A percentile compares a stretch with the other conserved stretches of the same genome.
These are phyloP conservation scores for Zymoseptoria brevis DNA, from an alignment of 2,329 filamentous ascomycete genomes.

Conservation along the genomic window DNA sequence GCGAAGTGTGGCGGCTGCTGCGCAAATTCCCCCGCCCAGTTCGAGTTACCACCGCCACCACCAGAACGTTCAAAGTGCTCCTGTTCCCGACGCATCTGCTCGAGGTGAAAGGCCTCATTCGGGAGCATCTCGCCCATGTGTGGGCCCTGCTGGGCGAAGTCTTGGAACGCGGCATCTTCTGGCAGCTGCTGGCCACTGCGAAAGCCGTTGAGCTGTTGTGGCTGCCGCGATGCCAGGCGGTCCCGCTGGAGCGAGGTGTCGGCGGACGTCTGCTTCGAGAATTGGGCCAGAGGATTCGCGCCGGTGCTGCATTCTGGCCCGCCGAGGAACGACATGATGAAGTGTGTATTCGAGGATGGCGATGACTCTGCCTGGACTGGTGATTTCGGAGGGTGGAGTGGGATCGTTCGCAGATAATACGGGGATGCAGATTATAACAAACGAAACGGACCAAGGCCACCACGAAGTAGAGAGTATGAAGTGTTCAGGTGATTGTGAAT, in stretches of 20 bases:
- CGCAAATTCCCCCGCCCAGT: conserved; percentile 29
- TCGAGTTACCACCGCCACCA: conserved; percentile 19
- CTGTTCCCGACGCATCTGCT: conserved; percentile 57
- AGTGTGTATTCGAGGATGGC: not conserved
- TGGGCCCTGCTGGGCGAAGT: conserved; percentile 74
- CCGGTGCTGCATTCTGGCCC: conserved; percentile 95
- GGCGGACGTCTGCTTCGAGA: conserved; percentile 93
- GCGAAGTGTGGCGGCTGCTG: conserved; percentile 21
- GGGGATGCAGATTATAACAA: not conserved
- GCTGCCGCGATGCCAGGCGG: conserved; percentile 46
- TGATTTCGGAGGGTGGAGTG: not conserved
- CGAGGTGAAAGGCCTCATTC: conserved; percentile 56
- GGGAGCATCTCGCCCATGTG: conserved; percentile 48
- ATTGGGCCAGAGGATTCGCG: conserved; percentile 91
- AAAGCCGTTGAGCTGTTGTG: conserved; percentile 26
- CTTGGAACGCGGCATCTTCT: conserved; percentile 34
- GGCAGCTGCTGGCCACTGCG: conserved; percentile 22
- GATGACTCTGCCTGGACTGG: not conserved
- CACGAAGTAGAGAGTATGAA: not conserved
- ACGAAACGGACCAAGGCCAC: not conserved
- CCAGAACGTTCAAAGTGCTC: conserved; percentile 37
- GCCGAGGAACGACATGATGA: conserved; percentile 85
- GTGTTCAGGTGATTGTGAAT: not conserved
- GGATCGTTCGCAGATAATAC: not conserved
- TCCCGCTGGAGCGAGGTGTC: conserved; percentile 93